Evolutionary conservation across 1,139 yeast genomes (phyloP).

Genomic region (Candida buenavistaensis): DNA sequence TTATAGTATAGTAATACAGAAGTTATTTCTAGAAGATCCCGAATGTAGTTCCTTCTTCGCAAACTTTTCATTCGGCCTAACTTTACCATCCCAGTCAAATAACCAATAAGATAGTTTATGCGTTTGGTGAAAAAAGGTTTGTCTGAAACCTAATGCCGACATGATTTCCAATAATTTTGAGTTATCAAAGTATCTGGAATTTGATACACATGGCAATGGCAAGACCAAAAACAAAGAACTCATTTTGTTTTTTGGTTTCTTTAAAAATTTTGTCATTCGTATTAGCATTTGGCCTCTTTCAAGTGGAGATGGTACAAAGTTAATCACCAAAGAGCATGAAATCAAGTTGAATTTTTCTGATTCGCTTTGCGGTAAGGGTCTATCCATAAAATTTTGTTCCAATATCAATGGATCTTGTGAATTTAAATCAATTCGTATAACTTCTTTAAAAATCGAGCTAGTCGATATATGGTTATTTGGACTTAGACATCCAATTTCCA

Average conservation of each 20-base stretch:
- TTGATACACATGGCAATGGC: slow-evolving; percentile 82
- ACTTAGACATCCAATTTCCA: slow-evolving; percentile 83
- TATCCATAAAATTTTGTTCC: slow-evolving; percentile 81
- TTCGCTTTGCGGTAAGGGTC: slow-evolving; percentile 55
- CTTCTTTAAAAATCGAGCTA: slow-evolving; percentile 44
- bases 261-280: slow-evolving; percentile 59
- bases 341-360: slow-evolving; percentile 59
- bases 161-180: slow-evolving; percentile 47
- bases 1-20: slow-evolving; percentile 40
- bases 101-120: slow-evolving; percentile 80
- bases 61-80: slow-evolving; percentile 15
- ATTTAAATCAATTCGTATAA: slow-evolving; percentile 73
- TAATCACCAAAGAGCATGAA: slow-evolving; percentile 83
- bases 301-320: slow-evolving; percentile 75
- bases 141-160: slow-evolving; percentile 56
- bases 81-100: slow-evolving; percentile 47
- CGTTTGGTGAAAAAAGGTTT: slow-evolving; percentile 54
- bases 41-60: slow-evolving; percentile 49
- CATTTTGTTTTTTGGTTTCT: slow-evolving; percentile 22
- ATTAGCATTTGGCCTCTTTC: slow-evolving; percentile 77
- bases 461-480: slow-evolving; percentile 69
- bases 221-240: slow-evolving; percentile 69
- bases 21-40: slow-evolving; percentile 64
- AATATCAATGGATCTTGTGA: slow-evolving; percentile 72
- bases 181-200: slow-evolving; percentile 75